Percentiles rank a stretch among this genome's conserved stretches.
These are phyloP conservation scores for Rhododendron vialii DNA, from an alignment of 148 eudicot genomes.

Conservation along the genomic window DNA sequence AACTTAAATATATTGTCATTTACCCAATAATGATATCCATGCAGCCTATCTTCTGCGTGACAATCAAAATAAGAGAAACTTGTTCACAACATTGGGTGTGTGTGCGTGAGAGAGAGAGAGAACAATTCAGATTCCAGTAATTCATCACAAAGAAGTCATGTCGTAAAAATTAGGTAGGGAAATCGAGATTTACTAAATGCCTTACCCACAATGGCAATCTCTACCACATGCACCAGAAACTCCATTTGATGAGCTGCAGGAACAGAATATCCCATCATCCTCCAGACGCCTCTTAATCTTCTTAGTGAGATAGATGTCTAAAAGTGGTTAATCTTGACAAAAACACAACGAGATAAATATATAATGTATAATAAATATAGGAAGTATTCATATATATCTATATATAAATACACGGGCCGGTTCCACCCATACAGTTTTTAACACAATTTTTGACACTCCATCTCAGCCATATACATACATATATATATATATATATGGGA, in stretches of 20 bases:
- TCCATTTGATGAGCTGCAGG: constrained; percentile 68
- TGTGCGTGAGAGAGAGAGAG: neutral
- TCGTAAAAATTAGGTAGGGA: neutral
- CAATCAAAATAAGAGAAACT: neutral
- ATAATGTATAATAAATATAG: no score
- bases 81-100: neutral
- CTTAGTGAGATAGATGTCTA: constrained; percentile 87
- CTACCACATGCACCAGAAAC: constrained; percentile 66
- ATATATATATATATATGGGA: no score
- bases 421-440: no score
- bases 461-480: no score
- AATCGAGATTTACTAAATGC: constrained; percentile 2
- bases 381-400: no score
- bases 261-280: constrained; percentile 98
- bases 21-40: neutral
- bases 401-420: no score
- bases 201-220: constrained; percentile 98
- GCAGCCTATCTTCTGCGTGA: neutral
- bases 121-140: neutral
- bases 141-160: neutral
- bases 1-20: neutral
- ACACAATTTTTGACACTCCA: no score
- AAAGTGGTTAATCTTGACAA: constrained; percentile 39
- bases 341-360: neutral
- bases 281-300: constrained; percentile 72